A percentile compares a stretch with the other conserved stretches of the same genome.
These are phyloP conservation scores for Lactarius quietus DNA, from an alignment of 768 basidiomycete species.

Conservation along the genomic window DNA sequence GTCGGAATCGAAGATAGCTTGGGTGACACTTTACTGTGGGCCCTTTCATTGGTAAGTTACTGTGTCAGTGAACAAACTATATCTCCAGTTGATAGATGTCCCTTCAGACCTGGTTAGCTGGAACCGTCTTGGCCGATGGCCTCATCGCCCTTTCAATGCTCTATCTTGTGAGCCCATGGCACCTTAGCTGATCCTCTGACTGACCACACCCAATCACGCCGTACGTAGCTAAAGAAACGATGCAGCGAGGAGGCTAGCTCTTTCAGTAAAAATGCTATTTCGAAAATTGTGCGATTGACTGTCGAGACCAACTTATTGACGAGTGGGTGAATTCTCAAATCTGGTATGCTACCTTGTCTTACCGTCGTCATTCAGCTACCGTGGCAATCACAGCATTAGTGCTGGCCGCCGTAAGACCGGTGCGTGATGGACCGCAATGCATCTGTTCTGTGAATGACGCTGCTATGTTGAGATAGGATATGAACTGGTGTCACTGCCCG, in stretches of 20 bases:
- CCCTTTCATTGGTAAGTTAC: not conserved
- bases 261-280: not conserved
- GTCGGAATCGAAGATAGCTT: not conserved
- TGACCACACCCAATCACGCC: not conserved
- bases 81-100: not conserved
- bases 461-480: not conserved
- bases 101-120: not conserved
- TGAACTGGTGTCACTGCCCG: conserved; percentile 14
- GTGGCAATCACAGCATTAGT: not conserved
- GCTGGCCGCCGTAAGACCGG: not conserved
- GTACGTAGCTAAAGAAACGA: not conserved
- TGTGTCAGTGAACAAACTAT: not conserved
- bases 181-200: not conserved
- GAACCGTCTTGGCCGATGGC: not conserved
- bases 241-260: no score
- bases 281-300: not conserved
- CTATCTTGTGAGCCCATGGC: not conserved
- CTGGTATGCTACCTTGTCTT: not conserved
- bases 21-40: not conserved
- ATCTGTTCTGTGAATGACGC: not conserved
- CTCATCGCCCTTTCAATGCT: not conserved
- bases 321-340: not conserved
- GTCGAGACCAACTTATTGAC: conserved; percentile 1
- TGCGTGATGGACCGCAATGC: not conserved
- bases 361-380: not conserved